phyloP scores from a whole-genome alignment of 441 rosid genomes.

The Erodium trifolium region DNA sequence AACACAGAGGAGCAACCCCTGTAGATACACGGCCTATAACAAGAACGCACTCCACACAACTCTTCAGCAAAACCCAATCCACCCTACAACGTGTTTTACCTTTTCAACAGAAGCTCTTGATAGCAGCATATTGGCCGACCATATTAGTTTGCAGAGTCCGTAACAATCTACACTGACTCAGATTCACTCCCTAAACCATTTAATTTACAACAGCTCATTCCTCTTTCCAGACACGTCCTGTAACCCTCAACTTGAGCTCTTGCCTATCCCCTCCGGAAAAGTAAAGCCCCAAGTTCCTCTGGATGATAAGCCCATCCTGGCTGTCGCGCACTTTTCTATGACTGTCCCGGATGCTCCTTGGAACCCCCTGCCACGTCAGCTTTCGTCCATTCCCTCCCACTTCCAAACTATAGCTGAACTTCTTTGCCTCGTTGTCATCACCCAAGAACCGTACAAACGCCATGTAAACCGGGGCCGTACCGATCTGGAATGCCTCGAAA shows the following conservation, averaged over 20 bases:
- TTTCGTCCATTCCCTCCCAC: constrained; percentile 68
- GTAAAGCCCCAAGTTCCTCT: constrained; percentile 43
- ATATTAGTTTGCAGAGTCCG: no score
- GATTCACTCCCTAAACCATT: neutral
- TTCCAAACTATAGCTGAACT: constrained; percentile 69
- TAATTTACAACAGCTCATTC: constrained; percentile 24
- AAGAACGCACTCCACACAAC: no score
- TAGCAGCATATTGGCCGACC: no score
- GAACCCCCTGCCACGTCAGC: constrained; percentile 78
- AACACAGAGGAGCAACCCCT: neutral
- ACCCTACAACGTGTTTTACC: neutral
- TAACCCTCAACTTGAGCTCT: constrained; percentile 65
- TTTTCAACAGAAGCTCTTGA: no score
- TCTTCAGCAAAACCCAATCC: neutral
- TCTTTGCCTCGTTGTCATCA: constrained; percentile 60
- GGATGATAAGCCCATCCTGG: constrained; percentile 49
- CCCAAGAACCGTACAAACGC: constrained; percentile 87
- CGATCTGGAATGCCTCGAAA: constrained; percentile 77
- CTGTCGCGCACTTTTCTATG: constrained; percentile 77
- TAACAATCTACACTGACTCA: no score
- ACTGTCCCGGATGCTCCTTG: constrained; percentile 71
- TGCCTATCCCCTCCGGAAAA: constrained; percentile 67
- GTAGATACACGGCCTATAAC: no score
- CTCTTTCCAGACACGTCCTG: constrained; percentile 77
- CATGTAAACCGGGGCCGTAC: constrained; percentile 72